Conservation (phyloP, 2,329 filamentous ascomycete genomes). For the Botryotinia convoluta region DNA sequence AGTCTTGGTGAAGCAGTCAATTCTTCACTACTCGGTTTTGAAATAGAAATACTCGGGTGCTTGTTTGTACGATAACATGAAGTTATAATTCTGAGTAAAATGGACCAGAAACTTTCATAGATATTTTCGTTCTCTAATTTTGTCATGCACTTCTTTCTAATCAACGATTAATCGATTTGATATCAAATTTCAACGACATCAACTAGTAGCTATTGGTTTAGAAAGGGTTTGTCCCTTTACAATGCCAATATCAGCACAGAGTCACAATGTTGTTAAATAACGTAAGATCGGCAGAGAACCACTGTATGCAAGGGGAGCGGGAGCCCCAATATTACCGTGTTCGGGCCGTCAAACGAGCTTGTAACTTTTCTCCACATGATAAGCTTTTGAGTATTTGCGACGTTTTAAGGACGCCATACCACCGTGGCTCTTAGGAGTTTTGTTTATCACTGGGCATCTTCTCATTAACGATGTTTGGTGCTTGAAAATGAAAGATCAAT, state of each 20-base stretch:
- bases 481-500: background rate
- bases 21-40: background rate
- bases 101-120: background rate
- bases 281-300: background rate
- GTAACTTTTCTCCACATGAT: background rate
- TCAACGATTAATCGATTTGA: background rate
- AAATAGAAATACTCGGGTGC: background rate
- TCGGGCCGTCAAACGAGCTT: background rate
- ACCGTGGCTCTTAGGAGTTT: background rate
- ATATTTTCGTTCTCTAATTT: background rate
- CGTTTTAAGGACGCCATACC: background rate
- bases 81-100: background rate
- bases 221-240: background rate
- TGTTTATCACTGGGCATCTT: background rate
- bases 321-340: background rate
- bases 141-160: background rate
- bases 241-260: background rate
- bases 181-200: background rate
- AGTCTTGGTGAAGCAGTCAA: background rate
- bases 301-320: background rate
- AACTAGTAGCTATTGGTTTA: background rate
- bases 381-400: background rate
- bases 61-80: rapidly evolving
- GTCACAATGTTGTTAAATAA: background rate
- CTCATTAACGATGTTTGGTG: background rate